phyloP scores from a whole-genome alignment of 1,139 yeast genomes.

The Pichia sp. region DNA sequence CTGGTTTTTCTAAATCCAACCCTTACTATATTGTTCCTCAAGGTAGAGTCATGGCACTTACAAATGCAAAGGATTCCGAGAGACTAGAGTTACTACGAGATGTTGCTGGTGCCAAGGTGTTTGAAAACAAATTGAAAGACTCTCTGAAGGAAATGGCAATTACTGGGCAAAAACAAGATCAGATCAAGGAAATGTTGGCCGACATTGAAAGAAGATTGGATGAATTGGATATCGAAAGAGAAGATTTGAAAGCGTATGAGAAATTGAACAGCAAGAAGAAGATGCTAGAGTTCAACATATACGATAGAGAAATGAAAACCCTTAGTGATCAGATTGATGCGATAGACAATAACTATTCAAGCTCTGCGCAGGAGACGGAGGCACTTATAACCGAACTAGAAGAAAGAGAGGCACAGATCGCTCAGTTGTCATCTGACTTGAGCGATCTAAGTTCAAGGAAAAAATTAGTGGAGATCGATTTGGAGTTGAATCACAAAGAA shows the following conservation, averaged over 20 bases:
- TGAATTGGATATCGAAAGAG: slow-evolving; percentile 78
- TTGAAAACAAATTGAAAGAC: slow-evolving; percentile 76
- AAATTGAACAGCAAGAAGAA: slow-evolving; percentile 64
- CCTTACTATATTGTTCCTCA: slow-evolving; percentile 98
- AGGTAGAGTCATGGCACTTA: slow-evolving; percentile 77
- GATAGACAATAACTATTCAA: slow-evolving; percentile 57
- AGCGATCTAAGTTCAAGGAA: slow-evolving; percentile 40
- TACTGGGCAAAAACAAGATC: slow-evolving; percentile 63
- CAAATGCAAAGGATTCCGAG: slow-evolving; percentile 85
- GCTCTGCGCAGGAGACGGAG: slow-evolving; percentile 45
- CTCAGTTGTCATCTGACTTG: slow-evolving; percentile 46
- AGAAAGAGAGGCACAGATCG: slow-evolving; percentile 44
- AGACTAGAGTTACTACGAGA: slow-evolving; percentile 76
- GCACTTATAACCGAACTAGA: slow-evolving; percentile 44
- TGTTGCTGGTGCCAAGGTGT: slow-evolving; percentile 92
- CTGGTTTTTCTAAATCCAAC: slow-evolving; percentile 86
- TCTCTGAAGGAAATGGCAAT: slow-evolving; percentile 76
- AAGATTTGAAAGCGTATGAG: slow-evolving; percentile 69
- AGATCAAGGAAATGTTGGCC: slow-evolving; percentile 69
- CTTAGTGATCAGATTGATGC: slow-evolving; percentile 58
- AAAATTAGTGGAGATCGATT: slow-evolving; percentile 49
- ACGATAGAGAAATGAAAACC: slow-evolving; percentile 69
- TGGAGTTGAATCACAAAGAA: slow-evolving; percentile 46
- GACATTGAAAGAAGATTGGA: slow-evolving; percentile 68
- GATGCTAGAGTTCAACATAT: slow-evolving; percentile 68